These are phyloP conservation scores for Mimosa pudica DNA, from an alignment of 306 rosid genomes.

Conservation along the genomic window DNA sequence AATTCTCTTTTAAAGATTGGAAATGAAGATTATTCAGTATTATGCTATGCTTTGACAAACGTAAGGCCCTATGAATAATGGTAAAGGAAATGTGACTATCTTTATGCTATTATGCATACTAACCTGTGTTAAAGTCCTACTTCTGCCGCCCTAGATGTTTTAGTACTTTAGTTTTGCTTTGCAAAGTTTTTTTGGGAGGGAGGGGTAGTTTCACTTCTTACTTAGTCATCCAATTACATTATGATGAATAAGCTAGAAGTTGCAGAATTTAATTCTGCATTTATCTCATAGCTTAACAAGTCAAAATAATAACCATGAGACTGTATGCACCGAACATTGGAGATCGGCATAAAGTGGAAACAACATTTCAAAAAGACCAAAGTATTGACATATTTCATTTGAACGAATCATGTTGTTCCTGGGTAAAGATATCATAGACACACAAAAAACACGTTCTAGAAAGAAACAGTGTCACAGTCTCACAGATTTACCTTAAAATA, in stretches of 20 bases:
- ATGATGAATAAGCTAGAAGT: constrained; percentile 1
- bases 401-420: neutral
- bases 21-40: neutral
- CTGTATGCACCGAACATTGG: neutral
- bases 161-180: constrained; percentile 1
- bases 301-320: constrained; percentile 9
- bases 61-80: constrained; percentile 15
- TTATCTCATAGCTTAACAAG: constrained; percentile 19
- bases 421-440: neutral
- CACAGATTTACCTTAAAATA: neutral
- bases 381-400: constrained; percentile 7
- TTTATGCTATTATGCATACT: neutral
- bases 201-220: neutral
- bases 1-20: constrained; percentile 33
- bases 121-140: constrained; percentile 24
- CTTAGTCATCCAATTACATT: neutral
- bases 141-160: constrained; percentile 14
- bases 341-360: constrained; percentile 21
- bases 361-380: neutral
- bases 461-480: neutral
- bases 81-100: neutral
- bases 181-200: neutral
- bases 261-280: neutral
- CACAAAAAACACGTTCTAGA: neutral
- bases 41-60: constrained; percentile 18